Base-by-base conservation (phyloP, 352 stramenopile genomes). In the Detonula confervacea region DNA sequence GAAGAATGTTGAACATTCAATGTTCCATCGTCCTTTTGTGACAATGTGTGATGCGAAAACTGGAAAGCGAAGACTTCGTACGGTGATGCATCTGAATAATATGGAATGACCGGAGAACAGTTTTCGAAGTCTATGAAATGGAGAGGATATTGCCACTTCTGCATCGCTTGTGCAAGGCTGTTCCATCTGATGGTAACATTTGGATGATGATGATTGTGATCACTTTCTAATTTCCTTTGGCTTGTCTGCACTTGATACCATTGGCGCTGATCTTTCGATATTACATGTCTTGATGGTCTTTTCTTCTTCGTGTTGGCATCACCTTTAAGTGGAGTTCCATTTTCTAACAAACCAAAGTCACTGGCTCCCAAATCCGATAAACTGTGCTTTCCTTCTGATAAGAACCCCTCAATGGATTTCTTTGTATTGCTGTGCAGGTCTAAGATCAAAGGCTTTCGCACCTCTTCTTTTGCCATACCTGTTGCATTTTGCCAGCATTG, bases 121-220 rank as follows among this genome's bases (percentile, higher is more conserved):
- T 76, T 88, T 64, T 88, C 81, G 61, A 88, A 88, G 37, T 88
- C 81, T 12, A 88, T 80, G 59, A 88, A 85, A 73, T 88, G 81
- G 18, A 73, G 67, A 61, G 81, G 81, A 76, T 83, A 88, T 44
- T 70, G 25, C 81, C 76, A 88, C 25, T 29, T 27, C 8, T 77
- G 16, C 61, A 86, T 83, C 57, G 68, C 68, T 27, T 56, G 29
- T 29, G 62, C n/a, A 9, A 88, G 47, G 35, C 59, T 30, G 22
- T 80, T 56, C 37, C 47, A 69, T 63, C 71, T 72, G n/a, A 88
- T 56, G n/a, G n/a, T n/a, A n/a, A 9, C 68, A 80, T 44, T 63
- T 51, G 47, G 65, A n/a, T n/a, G 46, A 1, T 51, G 51, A 39
- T 64, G 12, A 18, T 25, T 20, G 35, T 12, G 8, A 25, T 39